Percentiles rank a stretch among this genome's conserved stretches.
phyloP scores from a whole-genome alignment of 75 land plant genomes.

The Chamaecyparis obtusa region DNA sequence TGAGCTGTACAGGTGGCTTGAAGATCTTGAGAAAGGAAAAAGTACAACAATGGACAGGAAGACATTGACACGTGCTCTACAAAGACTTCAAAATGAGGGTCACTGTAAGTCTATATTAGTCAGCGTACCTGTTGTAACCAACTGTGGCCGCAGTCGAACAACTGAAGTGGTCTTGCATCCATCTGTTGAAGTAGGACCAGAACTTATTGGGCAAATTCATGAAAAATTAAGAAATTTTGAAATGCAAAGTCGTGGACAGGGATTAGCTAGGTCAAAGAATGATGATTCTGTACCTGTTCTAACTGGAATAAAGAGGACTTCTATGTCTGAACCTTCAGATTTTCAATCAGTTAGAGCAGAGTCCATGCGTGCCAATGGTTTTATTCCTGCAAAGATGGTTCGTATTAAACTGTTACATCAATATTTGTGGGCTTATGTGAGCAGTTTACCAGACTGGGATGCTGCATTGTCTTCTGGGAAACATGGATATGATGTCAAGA shows the following conservation, averaged over 20 bases:
- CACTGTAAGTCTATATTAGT: constrained; percentile 67
- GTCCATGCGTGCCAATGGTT: constrained; percentile 82
- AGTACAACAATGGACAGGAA: constrained; percentile 70
- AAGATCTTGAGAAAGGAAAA: constrained; percentile 63
- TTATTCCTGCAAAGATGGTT: constrained; percentile 84
- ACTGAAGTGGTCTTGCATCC: constrained; percentile 81
- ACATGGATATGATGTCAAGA: constrained; percentile 25
- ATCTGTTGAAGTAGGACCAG: constrained; percentile 56
- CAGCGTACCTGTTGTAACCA: constrained; percentile 69
- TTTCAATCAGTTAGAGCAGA: constrained; percentile 25
- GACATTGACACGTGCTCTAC: constrained; percentile 64
- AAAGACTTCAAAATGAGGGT: constrained; percentile 69
- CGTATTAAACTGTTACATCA: constrained; percentile 84
- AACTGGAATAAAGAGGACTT: constrained; percentile 46
- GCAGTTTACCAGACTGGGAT: constrained; percentile 41
- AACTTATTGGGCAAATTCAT: constrained; percentile 59
- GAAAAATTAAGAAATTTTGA: constrained; percentile 77
- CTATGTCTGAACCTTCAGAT: constrained; percentile 18
- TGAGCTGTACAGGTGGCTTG: constrained; percentile 90
- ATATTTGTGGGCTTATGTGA: constrained; percentile 75
- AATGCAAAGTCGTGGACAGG: constrained; percentile 59
- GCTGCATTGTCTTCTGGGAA: constrained; percentile 26
- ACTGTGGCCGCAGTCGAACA: constrained; percentile 59
- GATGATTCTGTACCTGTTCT: constrained; percentile 44
- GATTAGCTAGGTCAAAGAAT: constrained; percentile 26